Percentiles rank a stretch among this genome's conserved stretches.
Evolutionary conservation across 331 rosid genomes (phyloP).

Genomic region (Cucumis variabilis): DNA sequence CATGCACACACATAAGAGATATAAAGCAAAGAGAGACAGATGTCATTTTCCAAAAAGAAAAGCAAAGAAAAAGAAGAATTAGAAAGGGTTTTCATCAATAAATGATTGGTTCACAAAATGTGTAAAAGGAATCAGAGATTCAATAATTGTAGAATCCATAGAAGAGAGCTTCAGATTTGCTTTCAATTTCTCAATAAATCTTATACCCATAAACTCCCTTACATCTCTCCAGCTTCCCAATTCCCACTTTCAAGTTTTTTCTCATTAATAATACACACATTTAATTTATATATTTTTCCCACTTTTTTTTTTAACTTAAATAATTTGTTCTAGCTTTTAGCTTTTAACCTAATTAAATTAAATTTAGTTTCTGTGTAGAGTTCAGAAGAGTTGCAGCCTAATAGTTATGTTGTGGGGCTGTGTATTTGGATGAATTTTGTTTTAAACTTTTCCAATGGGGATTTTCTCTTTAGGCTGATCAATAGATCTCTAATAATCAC

Average conservation of each 20-base stretch:
- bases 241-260: neutral
- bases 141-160: constrained; percentile 13
- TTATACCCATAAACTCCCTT: constrained; percentile 16
- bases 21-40: constrained; percentile 4
- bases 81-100: neutral
- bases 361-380: neutral
- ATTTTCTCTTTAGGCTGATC: no score
- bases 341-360: neutral
- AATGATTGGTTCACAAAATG: constrained; percentile 27
- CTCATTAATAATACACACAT: neutral
- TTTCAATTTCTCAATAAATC: constrained; percentile 17
- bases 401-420: constrained; percentile 17
- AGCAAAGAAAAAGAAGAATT: neutral
- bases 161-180: neutral
- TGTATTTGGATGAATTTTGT: neutral
- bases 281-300: neutral
- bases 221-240: constrained; percentile 5
- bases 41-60: constrained; percentile 16
- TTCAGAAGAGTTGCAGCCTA: neutral
- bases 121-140: constrained; percentile 10
- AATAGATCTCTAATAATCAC: no score
- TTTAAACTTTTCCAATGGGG: neutral
- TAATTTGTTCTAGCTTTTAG: neutral
- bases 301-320: no score
- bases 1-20: no score